These are phyloP conservation scores for Fusarium zealandicum DNA, from an alignment of 2,329 filamentous ascomycete species.

Conservation along the genomic window DNA sequence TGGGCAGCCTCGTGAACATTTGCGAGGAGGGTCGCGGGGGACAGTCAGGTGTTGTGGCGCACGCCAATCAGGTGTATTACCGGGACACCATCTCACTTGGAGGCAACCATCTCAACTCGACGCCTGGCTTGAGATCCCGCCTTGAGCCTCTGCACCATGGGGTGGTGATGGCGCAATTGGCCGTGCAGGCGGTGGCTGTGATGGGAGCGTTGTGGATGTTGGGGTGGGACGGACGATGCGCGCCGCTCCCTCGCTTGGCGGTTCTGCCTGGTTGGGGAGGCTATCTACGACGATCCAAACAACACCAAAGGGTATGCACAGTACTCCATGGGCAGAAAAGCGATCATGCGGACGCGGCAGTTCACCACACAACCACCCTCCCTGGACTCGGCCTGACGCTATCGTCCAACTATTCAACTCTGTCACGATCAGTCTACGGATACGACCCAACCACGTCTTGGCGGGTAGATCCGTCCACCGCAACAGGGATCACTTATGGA, in stretches of 20 bases:
- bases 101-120: slow-evolving; percentile 22
- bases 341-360: slow-evolving; percentile 39
- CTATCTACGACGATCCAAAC: slow-evolving; percentile 1
- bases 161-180: slow-evolving; percentile 35
- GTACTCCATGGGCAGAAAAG: slow-evolving; percentile 11
- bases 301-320: slow-evolving; percentile 11
- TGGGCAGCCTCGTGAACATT: slow-evolving; percentile 45
- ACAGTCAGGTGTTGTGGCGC: slow-evolving; percentile 50
- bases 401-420: slow-evolving; percentile 8
- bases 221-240: slow-evolving; percentile 17
- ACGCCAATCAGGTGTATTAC: slow-evolving; percentile 46
- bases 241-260: slow-evolving; percentile 13
- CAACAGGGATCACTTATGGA: slow-evolving; percentile 28
- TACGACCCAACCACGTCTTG: slow-evolving; percentile 32
- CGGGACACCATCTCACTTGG: slow-evolving; percentile 33
- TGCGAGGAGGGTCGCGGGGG: slow-evolving; percentile 41
- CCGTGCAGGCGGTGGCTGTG: slow-evolving; percentile 31
- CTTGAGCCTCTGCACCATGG: slow-evolving; percentile 17
- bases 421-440: slow-evolving; percentile 25
- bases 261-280: not conserved
- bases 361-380: slow-evolving; percentile 25
- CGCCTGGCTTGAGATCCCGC: slow-evolving; percentile 16
- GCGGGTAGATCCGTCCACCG: slow-evolving; percentile 41
- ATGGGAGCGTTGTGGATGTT: not conserved
- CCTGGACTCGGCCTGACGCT: not conserved